Conservation (phyloP, 2,329 filamentous ascomycete species). For the Colletotrichum liriopes region DNA sequence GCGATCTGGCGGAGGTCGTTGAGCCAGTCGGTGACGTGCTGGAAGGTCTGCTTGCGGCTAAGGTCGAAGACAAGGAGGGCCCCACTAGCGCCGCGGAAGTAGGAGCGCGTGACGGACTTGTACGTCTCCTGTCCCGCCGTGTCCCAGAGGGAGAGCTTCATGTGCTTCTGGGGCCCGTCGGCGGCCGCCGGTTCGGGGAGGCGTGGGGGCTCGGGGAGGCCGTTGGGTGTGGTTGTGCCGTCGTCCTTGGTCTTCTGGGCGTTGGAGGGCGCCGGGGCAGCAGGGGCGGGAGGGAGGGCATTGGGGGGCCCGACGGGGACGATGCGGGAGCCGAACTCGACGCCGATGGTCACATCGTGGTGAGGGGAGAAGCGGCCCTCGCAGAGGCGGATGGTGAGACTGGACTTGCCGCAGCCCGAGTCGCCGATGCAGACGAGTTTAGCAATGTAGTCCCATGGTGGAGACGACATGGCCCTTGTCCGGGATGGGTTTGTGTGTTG, state of each 20-base stretch:
- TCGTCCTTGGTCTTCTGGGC: conserved; percentile 28
- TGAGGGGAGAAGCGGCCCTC: conserved; percentile 95
- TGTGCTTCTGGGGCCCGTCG: conserved; percentile 74
- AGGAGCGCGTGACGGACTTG: conserved; percentile 94
- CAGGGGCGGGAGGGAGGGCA: conserved; percentile 59
- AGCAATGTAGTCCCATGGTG: conserved; percentile 98
- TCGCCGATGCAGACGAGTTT: conserved; percentile 99
- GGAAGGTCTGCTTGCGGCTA: conserved; percentile 86
- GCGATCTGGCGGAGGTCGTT: conserved; percentile 95
- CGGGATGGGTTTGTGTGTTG: conserved; percentile 35
- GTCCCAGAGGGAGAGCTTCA: conserved; percentile 96
- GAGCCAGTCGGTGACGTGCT: conserved; percentile 92
- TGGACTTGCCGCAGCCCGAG: conserved; percentile 95
- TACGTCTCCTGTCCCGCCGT: conserved; percentile 98
- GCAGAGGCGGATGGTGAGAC: conserved; percentile 94
- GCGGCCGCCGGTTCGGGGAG: conserved; percentile 51
- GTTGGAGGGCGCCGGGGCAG: conserved; percentile 39
- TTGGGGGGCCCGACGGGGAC: conserved; percentile 91
- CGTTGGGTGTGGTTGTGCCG: conserved; percentile 49
- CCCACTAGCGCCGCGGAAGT: conserved; percentile 84
- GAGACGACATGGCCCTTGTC: conserved; percentile 66
- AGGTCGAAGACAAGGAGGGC: conserved; percentile 95
- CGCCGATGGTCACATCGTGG: conserved; percentile 97
- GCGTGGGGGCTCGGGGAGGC: conserved; percentile 69
- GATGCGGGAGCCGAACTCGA: conserved; percentile 95